A percentile compares a stretch with the other conserved stretches of the same genome.
These are phyloP conservation scores for Amphicarpaea edgeworthii DNA, from an alignment of 306 rosid genomes.

Conservation along the genomic window DNA sequence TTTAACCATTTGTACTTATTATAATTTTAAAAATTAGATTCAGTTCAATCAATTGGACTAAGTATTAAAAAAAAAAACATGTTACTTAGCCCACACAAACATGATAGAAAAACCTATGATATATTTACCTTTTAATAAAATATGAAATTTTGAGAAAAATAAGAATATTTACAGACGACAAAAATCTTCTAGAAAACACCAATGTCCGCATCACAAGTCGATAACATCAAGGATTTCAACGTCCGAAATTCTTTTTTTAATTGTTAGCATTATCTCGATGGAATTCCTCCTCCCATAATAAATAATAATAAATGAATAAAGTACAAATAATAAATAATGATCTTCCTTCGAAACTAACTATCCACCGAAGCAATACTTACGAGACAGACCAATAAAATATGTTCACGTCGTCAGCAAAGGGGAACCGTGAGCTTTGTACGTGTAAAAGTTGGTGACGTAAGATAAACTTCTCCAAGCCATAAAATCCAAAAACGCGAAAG, in stretches of 20 bases:
- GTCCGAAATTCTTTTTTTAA: background rate
- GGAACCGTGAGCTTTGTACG: background rate
- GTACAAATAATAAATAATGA: background rate
- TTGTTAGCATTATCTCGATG: background rate
- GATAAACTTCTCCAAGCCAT: background rate
- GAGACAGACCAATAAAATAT: conserved; percentile 46
- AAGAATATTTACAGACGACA: conserved; percentile 16
- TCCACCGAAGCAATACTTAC: background rate
- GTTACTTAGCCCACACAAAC: too few relatives aligned
- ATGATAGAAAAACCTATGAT: too few relatives aligned
- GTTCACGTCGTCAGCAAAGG: background rate
- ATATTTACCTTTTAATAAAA: too few relatives aligned
- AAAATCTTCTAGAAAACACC: conserved; percentile 36
- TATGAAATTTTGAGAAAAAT: background rate
- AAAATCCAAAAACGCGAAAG: conserved; percentile 49
- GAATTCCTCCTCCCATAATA: background rate
- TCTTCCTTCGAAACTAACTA: background rate
- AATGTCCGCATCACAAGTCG: conserved; percentile 24
- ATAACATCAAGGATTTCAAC: conserved; percentile 33
- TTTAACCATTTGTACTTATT: too few relatives aligned
- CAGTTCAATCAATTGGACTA: background rate
- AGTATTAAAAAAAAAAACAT: too few relatives aligned
- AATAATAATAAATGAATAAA: background rate
- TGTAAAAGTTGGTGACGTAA: conserved; percentile 31
- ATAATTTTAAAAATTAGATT: background rate